Base-by-base conservation (phyloP, 441 rosid species). In the Populus tomentosa region DNA sequence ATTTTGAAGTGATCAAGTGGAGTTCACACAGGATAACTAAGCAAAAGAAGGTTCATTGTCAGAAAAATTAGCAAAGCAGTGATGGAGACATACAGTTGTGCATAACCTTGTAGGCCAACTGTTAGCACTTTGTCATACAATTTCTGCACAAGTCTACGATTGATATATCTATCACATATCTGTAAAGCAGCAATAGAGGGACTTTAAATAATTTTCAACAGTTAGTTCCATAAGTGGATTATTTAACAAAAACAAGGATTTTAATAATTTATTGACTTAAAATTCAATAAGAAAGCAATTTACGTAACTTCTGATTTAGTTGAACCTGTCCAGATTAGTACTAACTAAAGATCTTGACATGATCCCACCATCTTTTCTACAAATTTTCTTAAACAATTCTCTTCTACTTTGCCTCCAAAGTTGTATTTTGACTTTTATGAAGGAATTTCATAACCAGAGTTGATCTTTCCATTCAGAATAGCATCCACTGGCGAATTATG, bases 101-200 rank as follows among this genome's bases (percentile, higher is more conserved):
- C 89, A 82, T 83, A 88, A 81, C 84, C 87, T 80, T 82, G 86
- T 10, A 88, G 86, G 71, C 91, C 91, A 78, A 76, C 46, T 35
- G 84, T 70, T 32, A 88, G 79, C 42, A 71, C 84, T 81, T 72
- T 83, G 78, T 80, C 81, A 80, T 88, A 88, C 6, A 85, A 40
- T 72, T 80, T 85, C 80, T 88, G 91, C 18, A 74, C 79, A 73
- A 78, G 78, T 76, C 79, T 82, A 67, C 91, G 87, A 75, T 79
- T 86, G 38, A 88, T 82, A 74, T 83, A 86, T 82, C 91, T 85
- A 67, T 88, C 88, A 68, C 91, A 84, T 42, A 88, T 77, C 88
- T 88, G 85, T 78, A 81, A 33, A 70, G 73, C 64, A 78, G 70
- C 62, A 78, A 73, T 13, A 46, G 56, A 46, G 56, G 56, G 56